Evolutionary conservation across 371 early-diverging fungal genomes (phyloP), one percentile per base, ranked within the genome.

Genomic region (Actinomortierella ambigua): DNA sequence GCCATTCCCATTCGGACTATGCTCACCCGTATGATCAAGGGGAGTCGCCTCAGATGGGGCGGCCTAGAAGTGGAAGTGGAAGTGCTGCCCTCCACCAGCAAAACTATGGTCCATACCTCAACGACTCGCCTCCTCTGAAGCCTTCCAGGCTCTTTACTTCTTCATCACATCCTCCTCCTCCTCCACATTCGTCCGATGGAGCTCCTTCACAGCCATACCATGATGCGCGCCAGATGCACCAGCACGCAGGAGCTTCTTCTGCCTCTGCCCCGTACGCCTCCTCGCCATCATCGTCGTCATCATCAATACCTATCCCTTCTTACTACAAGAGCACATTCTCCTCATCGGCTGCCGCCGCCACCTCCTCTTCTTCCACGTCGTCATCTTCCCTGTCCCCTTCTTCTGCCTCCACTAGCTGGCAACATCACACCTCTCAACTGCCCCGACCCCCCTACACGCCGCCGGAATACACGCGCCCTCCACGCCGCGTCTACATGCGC

Each of bases 101-200:
- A 26, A 73, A 73, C 55, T 73, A 73, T 50, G 73, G 73, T 7
- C 67, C 73, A 11, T 73, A 73, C 26, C 18, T 66, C 42, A 63
- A 66, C 28, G 49, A 55, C n/a, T 73, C 73, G 2, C 73, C 73
- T 9, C 49, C 60, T 2, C 23, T 63, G 9, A 60, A 26, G 9
- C 51, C 66, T 2, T 62, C 63, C 34, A 50, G 60, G 1, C n/a
- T 66, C 43, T 59, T 66, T 46, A 42, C 59, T 28, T 3, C 47
- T 15, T 17, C 27, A 20, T 23, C 18, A 18, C 7, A 27, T 20
- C 55, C 13, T 43, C 17, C 42, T 20, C 43, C 29, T 22, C 55
- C n/a, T 42, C 34, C 34, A 34, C 34, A 34, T 6, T 46, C 46
- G 46, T 18, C 46, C 17, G 46, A 15, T 18, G 18, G 46, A 15